These are phyloP conservation scores for Haplosporangium sp. DNA, from an alignment of 371 early-diverging fungal species.

Conservation along the genomic window DNA sequence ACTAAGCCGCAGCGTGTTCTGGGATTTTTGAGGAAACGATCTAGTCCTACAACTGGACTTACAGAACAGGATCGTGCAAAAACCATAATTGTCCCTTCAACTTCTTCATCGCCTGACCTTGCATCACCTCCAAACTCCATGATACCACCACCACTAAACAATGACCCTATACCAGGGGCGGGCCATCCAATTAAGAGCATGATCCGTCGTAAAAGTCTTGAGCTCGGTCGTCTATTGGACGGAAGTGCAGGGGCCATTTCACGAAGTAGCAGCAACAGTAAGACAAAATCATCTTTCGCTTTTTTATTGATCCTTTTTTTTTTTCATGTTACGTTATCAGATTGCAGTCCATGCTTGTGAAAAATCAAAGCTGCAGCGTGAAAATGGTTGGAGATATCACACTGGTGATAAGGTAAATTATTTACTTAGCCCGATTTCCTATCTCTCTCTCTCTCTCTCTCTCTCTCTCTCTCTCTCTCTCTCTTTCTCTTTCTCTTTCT, in stretches of 20 bases:
- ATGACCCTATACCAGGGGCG: neutral
- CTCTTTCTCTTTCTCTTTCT: neutral
- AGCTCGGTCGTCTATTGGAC: slow-evolving; percentile 24
- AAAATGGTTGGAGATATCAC: no score
- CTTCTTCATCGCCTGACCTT: neutral
- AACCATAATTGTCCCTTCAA: slow-evolving; percentile 3
- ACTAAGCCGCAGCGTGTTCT: slow-evolving; percentile 27
- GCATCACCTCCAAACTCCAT: slow-evolving; percentile 9
- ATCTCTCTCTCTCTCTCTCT: neutral
- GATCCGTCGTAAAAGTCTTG: slow-evolving; percentile 39
- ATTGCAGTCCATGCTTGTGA: neutral
- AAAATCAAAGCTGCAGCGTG: no score
- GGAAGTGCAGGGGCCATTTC: slow-evolving; percentile 13
- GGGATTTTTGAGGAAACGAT: slow-evolving; percentile 38
- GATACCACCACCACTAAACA: neutral
- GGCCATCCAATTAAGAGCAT: slow-evolving; percentile 19
- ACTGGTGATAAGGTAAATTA: neutral
- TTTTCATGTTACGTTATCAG: neutral
- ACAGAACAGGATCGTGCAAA: slow-evolving; percentile 23
- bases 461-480: neutral
- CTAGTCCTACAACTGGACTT: neutral
- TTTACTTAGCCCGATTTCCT: neutral
- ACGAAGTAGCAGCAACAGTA: slow-evolving; percentile 5
- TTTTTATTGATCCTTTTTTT: neutral
- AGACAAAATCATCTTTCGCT: neutral